Base-by-base conservation (phyloP, 2,329 filamentous ascomycete genomes). In the Cadophora luteo-olivacea region DNA sequence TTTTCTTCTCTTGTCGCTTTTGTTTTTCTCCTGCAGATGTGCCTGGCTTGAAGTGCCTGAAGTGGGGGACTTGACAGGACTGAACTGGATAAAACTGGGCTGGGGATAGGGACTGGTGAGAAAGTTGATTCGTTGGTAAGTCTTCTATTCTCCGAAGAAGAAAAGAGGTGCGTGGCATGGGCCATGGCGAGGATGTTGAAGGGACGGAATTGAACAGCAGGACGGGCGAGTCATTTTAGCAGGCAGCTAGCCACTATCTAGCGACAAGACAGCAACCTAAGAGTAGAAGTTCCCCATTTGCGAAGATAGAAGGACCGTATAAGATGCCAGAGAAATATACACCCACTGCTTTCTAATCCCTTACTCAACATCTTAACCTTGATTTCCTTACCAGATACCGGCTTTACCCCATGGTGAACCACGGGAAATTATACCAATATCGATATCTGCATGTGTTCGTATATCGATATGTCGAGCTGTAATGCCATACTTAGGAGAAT, bases 301-400 rank as follows among this genome's bases (percentile, higher is more conserved):
- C 5, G 3, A 29, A 29, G 29, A 29, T 29, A 29, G 5, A 5
- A 29, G 5, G 5, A 5, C 29, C 29, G 3, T 29, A 29, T 29
- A 14, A 54, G 3, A 16, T 6, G 24, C 29, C 51, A 54, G 29
- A 54, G 24, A 7, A 6, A 16, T 16, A 29, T 54, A 54, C 24
- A 32, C 25, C 24, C 51, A 54, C 24, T 25, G 51, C 51, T 54
- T 54, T 54, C 12, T 24, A 54, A 54, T 54, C 51, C 14, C 51
- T 29, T 54, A 54, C 24, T 54, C 51, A 54, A 16, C 4, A 1
- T 8, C 24, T 19, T 24, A 29, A 54, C 14, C 51, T 54, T 32
- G 51, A 29, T 29, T 54, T 29, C 5, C 22, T 24, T 2, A 54
- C 24, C 16, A 16, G 11, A 19, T 29, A 14, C 51, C 24, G 3